Evolutionary conservation across 108 stramenopile species (phyloP).

Genomic region (Cyclotella distinguenda): DNA sequence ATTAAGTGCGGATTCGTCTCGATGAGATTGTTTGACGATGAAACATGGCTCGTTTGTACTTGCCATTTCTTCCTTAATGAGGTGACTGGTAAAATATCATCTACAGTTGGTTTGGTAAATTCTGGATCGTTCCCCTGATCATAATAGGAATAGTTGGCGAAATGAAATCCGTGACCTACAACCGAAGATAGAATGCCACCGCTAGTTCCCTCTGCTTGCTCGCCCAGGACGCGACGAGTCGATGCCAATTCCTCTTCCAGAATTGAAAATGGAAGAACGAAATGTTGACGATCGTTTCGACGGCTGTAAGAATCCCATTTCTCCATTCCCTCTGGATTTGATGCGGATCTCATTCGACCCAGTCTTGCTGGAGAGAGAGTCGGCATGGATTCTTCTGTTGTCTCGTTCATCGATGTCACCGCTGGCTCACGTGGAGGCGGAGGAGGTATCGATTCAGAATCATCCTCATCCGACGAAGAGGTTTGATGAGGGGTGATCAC

Average conservation of each 20-base stretch:
- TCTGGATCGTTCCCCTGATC: slow-evolving; percentile 3
- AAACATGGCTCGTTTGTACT: too few relatives aligned
- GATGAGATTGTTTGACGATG: not conserved
- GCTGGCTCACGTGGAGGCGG: slow-evolving; percentile 48
- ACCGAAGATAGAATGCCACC: not conserved
- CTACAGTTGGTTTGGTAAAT: slow-evolving; percentile 8
- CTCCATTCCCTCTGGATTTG: slow-evolving; percentile 91
- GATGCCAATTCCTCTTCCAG: slow-evolving; percentile 80
- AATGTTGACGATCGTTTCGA: slow-evolving; percentile 54
- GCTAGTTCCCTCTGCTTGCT: slow-evolving; percentile 33
- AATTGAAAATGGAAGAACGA: slow-evolving; percentile 73
- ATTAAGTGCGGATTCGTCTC: slow-evolving; percentile 5
- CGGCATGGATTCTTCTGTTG: not conserved
- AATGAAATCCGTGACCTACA: not conserved
- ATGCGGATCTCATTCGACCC: slow-evolving; percentile 66
- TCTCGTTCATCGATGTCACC: slow-evolving; percentile 3
- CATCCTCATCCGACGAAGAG: slow-evolving; percentile 49
- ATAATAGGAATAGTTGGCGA: slow-evolving; percentile 19
- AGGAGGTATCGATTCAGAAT: slow-evolving; percentile 71
- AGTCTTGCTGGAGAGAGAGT: slow-evolving; percentile 3
- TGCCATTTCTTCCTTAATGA: slow-evolving; percentile 4
- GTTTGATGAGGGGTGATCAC: slow-evolving; percentile 33
- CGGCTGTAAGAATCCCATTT: slow-evolving; percentile 68
- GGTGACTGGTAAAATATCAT: not conserved
- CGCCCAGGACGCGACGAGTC: slow-evolving; percentile 56